Percentiles rank a stretch among this genome's conserved stretches.
These are phyloP conservation scores for Babjeviella inositovora DNA, from an alignment of 805 yeast genomes.

Conservation along the genomic window DNA sequence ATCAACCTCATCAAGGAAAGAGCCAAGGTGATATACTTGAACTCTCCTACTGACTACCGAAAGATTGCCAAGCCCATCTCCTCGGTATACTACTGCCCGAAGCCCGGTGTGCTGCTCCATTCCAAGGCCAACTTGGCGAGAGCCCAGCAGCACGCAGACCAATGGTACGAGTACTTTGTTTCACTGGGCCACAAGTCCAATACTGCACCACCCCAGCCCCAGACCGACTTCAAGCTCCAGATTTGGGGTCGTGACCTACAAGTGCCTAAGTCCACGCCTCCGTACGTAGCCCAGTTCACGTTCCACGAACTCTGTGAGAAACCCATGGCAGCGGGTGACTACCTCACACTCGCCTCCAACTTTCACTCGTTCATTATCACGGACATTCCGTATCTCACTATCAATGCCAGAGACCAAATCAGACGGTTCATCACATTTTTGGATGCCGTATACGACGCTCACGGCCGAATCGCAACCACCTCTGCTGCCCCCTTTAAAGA, in stretches of 20 bases:
- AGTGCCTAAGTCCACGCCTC: slow-evolving; percentile 66
- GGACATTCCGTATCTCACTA: slow-evolving; percentile 77
- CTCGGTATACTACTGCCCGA: slow-evolving; percentile 64
- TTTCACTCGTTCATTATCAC: slow-evolving; percentile 76
- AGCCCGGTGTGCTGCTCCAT: slow-evolving; percentile 37
- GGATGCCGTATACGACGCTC: slow-evolving; percentile 91
- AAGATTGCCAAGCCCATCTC: slow-evolving; percentile 74
- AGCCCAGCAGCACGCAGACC: slow-evolving; percentile 45
- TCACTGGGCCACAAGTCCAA: slow-evolving; percentile 43
- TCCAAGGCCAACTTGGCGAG: slow-evolving; percentile 31
- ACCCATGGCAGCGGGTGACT: slow-evolving; percentile 90
- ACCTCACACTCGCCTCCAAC: slow-evolving; percentile 61
- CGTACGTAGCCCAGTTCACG: slow-evolving; percentile 77
- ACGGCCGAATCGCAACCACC: slow-evolving; percentile 77
- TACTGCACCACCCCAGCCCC: too few relatives aligned
- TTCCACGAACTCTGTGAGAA: slow-evolving; percentile 77
- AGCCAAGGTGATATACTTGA: slow-evolving; percentile 63
- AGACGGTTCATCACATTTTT: slow-evolving; percentile 87
- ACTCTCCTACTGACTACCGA: slow-evolving; percentile 90
- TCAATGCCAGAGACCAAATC: slow-evolving; percentile 67
- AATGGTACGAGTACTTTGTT: slow-evolving; percentile 75
- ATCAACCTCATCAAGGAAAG: slow-evolving; percentile 61
- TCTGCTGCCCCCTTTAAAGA: slow-evolving; percentile 75
- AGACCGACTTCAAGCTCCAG: slow-evolving; percentile 13
- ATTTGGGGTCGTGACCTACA: slow-evolving; percentile 82